These are phyloP conservation scores for Penicillium sp. DNA, from an alignment of 2,329 filamentous ascomycete species.

Conservation along the genomic window DNA sequence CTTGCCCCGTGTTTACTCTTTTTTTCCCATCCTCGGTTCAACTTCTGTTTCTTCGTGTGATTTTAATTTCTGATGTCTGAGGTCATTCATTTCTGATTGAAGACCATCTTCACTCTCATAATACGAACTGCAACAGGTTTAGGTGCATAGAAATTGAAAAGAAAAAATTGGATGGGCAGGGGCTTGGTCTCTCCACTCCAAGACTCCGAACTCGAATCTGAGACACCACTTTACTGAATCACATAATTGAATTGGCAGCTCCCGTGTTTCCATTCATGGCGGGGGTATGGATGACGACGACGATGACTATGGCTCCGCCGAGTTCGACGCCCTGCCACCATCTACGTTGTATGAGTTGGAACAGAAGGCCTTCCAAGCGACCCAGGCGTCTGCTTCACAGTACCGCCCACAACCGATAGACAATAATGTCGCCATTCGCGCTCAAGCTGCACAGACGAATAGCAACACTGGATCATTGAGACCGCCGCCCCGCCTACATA, in stretches of 20 bases:
- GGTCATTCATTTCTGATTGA: not conserved
- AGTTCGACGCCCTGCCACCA: constrained; percentile 45
- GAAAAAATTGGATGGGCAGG: not conserved
- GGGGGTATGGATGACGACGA: constrained; percentile 47
- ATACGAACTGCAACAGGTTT: not conserved
- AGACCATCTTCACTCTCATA: not conserved
- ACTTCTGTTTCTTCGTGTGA: not conserved
- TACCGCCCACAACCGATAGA: constrained; percentile 8
- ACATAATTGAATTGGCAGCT: not conserved
- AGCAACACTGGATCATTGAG: constrained; percentile 21
- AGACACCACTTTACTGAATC: not conserved
- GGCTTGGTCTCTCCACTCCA: not conserved
- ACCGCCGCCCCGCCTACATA: constrained; percentile 31
- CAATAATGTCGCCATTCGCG: constrained; percentile 9
- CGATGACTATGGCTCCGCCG: constrained; percentile 48
- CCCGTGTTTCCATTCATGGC: constrained; percentile 32
- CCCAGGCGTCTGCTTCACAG: constrained; percentile 34
- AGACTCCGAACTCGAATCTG: not conserved
- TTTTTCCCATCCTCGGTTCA: not conserved
- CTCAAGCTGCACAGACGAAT: constrained; percentile 8
- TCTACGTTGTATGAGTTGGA: constrained; percentile 45
- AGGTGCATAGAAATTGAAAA: not conserved
- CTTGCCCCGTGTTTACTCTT: constrained; percentile 3
- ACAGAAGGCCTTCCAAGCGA: constrained; percentile 45
- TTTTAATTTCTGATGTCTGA: not conserved